These are phyloP conservation scores for Backusella parvicylindrica DNA, from an alignment of 192 early-diverging fungal genomes.

Conservation along the genomic window DNA sequence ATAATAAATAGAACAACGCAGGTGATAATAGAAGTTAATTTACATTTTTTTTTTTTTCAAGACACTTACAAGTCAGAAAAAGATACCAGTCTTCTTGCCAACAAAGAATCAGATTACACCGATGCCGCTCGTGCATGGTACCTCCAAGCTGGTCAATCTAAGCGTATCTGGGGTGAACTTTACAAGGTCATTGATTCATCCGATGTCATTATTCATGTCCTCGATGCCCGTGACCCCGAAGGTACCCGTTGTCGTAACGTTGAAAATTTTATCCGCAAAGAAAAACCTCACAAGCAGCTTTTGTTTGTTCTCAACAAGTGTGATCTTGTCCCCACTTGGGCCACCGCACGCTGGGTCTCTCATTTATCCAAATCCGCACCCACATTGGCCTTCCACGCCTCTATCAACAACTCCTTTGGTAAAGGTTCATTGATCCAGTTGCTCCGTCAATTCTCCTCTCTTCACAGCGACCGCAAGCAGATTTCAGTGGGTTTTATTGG, in stretches of 20 bases:
- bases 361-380: slow-evolving; percentile 87
- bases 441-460: slow-evolving; percentile 91
- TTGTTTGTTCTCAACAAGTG: slow-evolving; percentile 98
- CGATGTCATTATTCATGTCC: slow-evolving; percentile 91
- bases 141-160: slow-evolving; percentile 91
- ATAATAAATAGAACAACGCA: background rate
- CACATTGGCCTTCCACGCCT: slow-evolving; percentile 98
- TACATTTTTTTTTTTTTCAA: slow-evolving; percentile 9
- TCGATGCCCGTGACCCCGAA: slow-evolving; percentile 97
- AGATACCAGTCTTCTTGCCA: slow-evolving; percentile 74
- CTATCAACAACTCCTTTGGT: slow-evolving; percentile 98
- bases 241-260: slow-evolving; percentile 94
- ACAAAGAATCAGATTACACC: slow-evolving; percentile 65
- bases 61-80: slow-evolving; percentile 42
- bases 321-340: slow-evolving; percentile 98
- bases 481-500: slow-evolving; percentile 98
- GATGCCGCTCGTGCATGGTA: slow-evolving; percentile 84
- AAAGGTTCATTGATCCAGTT: slow-evolving; percentile 97
- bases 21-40: background rate
- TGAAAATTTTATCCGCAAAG: slow-evolving; percentile 88
- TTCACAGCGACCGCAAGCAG: slow-evolving; percentile 98
- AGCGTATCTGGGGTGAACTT: slow-evolving; percentile 98
- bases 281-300: slow-evolving; percentile 94
- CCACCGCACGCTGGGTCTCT: slow-evolving; percentile 94
- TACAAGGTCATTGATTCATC: slow-evolving; percentile 99